phyloP scores from a whole-genome alignment of 2,329 filamentous ascomycete species.

The Talaromyces marneffei region DNA sequence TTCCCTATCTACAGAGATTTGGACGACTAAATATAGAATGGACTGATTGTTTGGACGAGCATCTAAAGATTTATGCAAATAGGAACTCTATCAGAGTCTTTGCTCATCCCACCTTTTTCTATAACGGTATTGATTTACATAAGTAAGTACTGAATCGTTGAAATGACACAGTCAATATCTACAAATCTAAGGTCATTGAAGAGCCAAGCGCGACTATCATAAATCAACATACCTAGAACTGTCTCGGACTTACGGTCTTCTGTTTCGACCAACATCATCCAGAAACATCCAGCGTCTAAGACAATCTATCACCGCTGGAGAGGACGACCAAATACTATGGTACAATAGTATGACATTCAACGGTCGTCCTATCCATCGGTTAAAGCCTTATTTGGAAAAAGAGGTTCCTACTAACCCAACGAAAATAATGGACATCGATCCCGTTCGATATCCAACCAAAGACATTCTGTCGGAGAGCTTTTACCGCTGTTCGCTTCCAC shows the following conservation, averaged over 20 bases:
- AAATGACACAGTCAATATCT: not conserved
- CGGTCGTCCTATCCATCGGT: not conserved
- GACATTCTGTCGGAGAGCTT: constrained; percentile 10
- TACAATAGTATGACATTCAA: not conserved
- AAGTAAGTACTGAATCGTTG: not conserved
- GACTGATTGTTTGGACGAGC: constrained; percentile 11
- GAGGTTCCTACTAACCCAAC: not conserved
- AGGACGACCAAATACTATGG: not conserved
- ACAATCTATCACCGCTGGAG: not conserved
- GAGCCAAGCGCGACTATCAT: not conserved
- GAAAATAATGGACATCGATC: constrained; percentile 1
- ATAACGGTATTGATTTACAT: not conserved
- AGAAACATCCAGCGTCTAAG: not conserved
- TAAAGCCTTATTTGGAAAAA: not conserved
- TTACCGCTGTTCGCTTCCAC: constrained; percentile 4
- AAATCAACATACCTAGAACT: not conserved
- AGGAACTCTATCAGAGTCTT: constrained; percentile 8
- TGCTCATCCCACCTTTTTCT: constrained; percentile 9
- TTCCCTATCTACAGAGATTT: constrained; percentile 4
- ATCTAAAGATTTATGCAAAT: constrained; percentile 6
- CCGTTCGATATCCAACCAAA: not conserved
- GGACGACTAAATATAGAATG: constrained; percentile 5
- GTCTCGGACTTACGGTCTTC: constrained; percentile 7
- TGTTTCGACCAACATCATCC: constrained; percentile 6
- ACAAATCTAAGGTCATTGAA: not conserved